Percentiles rank a stretch among this genome's conserved stretches.
These are phyloP conservation scores for Scorias spongiosa DNA, from an alignment of 2,329 filamentous ascomycete genomes.

Conservation along the genomic window DNA sequence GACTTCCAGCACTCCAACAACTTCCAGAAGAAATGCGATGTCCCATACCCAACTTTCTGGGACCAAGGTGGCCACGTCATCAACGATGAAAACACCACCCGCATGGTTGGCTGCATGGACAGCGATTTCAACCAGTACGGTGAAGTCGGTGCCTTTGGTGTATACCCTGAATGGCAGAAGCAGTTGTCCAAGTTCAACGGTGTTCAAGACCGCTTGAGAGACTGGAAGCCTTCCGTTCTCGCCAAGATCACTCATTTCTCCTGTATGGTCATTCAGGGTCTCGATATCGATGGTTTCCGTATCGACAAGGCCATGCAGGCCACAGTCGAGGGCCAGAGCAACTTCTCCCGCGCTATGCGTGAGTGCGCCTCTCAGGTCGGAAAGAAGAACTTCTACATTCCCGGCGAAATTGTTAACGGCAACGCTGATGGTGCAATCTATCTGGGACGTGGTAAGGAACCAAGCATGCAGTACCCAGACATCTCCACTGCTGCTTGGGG, in stretches of 20 bases:
- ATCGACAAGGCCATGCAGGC: constrained; percentile 53
- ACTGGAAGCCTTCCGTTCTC: constrained; percentile 45
- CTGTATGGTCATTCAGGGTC: constrained; percentile 44
- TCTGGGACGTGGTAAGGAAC: constrained; percentile 45
- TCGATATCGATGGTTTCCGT: constrained; percentile 53
- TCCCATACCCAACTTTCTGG: constrained; percentile 47
- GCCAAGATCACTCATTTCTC: constrained; percentile 45
- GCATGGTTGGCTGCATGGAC: constrained; percentile 42
- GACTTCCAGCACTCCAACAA: constrained; percentile 43
- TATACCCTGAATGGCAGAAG: constrained; percentile 47
- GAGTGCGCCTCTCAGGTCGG: constrained; percentile 41
- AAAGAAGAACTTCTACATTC: constrained; percentile 49
- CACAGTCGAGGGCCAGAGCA: constrained; percentile 44
- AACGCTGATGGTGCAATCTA: constrained; percentile 47
- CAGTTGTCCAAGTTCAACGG: constrained; percentile 52
- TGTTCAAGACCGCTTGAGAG: constrained; percentile 50
- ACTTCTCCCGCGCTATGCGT: constrained; percentile 42
- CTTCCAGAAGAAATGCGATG: constrained; percentile 34
- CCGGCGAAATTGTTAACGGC: constrained; percentile 48
- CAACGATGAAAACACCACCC: constrained; percentile 29
- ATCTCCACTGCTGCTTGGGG: constrained; percentile 30
- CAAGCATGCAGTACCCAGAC: constrained; percentile 35
- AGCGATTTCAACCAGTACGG: constrained; percentile 52
- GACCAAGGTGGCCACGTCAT: constrained; percentile 40
- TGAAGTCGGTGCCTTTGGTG: constrained; percentile 47